phyloP scores from a whole-genome alignment of 352 stramenopile genomes.

The Blastocystis sp. region DNA sequence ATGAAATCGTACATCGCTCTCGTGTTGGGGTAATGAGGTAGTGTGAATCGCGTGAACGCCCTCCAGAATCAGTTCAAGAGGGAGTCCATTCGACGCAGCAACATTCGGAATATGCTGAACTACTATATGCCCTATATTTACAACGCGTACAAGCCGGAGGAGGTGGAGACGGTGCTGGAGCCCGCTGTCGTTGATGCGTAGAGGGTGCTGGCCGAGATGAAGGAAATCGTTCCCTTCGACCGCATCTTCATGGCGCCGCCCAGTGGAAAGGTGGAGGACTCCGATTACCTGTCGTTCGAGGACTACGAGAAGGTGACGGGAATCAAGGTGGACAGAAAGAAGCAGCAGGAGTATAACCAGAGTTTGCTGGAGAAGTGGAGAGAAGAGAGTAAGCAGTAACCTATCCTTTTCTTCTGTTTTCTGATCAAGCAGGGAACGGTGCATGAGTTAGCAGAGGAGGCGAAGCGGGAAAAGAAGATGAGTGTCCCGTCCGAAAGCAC shows the following conservation, averaged over 20 bases:
- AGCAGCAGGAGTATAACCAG: not conserved
- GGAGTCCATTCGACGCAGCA: not conserved
- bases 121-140: conserved; percentile 29
- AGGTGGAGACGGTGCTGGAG: conserved; percentile 26
- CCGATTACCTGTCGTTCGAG: not conserved
- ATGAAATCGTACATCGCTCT: conserved; percentile 42
- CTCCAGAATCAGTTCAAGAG: conserved; percentile 35
- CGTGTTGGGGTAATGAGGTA: not conserved
- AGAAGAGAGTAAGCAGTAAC: not conserved
- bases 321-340: not conserved
- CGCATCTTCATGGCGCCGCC: conserved; percentile 43
- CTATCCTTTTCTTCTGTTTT: not conserved
- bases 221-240: conserved; percentile 53
- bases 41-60: conserved; percentile 18
- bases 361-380: conserved; percentile 25
- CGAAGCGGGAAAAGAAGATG: no score
- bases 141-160: conserved; percentile 57
- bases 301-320: conserved; percentile 28
- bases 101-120: conserved; percentile 40
- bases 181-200: not conserved
- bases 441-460: not conserved
- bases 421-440: not conserved
- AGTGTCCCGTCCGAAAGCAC: not conserved
- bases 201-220: conserved; percentile 17
- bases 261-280: conserved; percentile 14